Percentiles rank a stretch among this genome's conserved stretches.
Evolutionary conservation across 768 basidiomycete species (phyloP).

Genomic region (Obba rivulosa): DNA sequence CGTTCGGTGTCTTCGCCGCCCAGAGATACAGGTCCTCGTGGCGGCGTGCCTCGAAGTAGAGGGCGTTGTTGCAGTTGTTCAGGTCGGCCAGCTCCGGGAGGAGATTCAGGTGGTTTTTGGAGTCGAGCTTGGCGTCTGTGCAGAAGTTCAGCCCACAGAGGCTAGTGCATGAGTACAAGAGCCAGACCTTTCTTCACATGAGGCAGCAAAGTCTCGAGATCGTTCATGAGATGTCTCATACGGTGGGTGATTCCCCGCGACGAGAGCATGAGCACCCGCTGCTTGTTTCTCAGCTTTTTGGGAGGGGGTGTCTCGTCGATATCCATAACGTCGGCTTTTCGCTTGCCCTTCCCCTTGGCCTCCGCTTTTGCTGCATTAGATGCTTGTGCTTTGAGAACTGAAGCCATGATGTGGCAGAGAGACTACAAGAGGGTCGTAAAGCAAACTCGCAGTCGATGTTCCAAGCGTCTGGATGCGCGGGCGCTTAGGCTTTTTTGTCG

Average conservation of each 20-base stretch:
- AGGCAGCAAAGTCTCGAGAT: conserved; percentile 83
- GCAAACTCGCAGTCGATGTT: too few relatives aligned
- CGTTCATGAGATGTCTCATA: conserved; percentile 96
- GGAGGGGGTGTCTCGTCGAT: conserved; percentile 40
- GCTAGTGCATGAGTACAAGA: neutral
- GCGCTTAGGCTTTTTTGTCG: too few relatives aligned
- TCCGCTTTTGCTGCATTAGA: conserved; percentile 48
- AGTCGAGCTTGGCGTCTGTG: conserved; percentile 93
- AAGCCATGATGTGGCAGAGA: conserved; percentile 62
- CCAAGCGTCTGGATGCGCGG: too few relatives aligned
- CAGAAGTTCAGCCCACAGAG: neutral
- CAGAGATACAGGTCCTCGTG: conserved; percentile 96
- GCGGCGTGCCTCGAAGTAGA: conserved; percentile 95
- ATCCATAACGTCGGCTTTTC: conserved; percentile 61
- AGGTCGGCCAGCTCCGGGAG: conserved; percentile 96
- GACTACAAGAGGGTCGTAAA: too few relatives aligned
- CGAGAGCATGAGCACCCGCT: conserved; percentile 87
- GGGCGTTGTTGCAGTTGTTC: conserved; percentile 94
- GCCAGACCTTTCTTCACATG: conserved; percentile 92
- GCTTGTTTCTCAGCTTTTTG: conserved; percentile 81
- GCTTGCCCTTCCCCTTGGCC: conserved; percentile 38
- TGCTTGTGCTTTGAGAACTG: conserved; percentile 57
- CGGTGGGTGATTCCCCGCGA: conserved; percentile 93
- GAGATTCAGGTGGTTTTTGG: conserved; percentile 88
- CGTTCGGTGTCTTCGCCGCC: conserved; percentile 96